Evolutionary conservation across 202 grass and related monocot species (phyloP).

Genomic region (Panicum hallii): DNA sequence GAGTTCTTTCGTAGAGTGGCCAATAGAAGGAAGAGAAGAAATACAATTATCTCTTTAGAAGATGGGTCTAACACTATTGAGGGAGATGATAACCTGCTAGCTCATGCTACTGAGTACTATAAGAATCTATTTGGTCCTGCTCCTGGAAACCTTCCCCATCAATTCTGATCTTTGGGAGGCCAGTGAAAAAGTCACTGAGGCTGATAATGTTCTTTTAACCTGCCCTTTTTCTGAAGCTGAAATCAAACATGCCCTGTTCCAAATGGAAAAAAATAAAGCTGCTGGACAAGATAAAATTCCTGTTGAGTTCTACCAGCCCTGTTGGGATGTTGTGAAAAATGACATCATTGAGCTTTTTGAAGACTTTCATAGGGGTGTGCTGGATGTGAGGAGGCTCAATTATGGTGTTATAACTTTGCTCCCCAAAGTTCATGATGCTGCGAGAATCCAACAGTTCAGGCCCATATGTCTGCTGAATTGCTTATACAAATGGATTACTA

Average conservation of each 20-base stretch:
- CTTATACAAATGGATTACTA: neutral
- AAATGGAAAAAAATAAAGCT: neutral
- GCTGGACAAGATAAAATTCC: neutral
- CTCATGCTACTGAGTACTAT: too few species aligned
- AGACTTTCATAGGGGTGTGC: accelerated
- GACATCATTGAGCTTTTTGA: neutral
- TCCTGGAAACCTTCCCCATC: accelerated
- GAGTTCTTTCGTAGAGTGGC: too few species aligned
- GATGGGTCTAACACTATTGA: too few species aligned
- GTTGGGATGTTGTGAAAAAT: neutral
- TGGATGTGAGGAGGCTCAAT: neutral
- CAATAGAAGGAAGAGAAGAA: too few species aligned
- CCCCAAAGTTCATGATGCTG: neutral
- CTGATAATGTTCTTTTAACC: accelerated
- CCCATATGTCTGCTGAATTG: neutral
- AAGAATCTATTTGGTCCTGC: too few species aligned
- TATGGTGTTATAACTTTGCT: neutral
- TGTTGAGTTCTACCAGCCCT: neutral
- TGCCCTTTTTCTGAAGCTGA: neutral
- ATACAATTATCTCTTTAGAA: too few species aligned
- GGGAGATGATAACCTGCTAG: too few species aligned
- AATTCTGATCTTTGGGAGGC: neutral
- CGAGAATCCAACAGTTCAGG: neutral
- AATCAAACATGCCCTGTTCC: neutral
- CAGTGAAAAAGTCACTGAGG: neutral